These are phyloP conservation scores for Asterophora parasitica DNA, from an alignment of 768 basidiomycete species.

Conservation along the genomic window DNA sequence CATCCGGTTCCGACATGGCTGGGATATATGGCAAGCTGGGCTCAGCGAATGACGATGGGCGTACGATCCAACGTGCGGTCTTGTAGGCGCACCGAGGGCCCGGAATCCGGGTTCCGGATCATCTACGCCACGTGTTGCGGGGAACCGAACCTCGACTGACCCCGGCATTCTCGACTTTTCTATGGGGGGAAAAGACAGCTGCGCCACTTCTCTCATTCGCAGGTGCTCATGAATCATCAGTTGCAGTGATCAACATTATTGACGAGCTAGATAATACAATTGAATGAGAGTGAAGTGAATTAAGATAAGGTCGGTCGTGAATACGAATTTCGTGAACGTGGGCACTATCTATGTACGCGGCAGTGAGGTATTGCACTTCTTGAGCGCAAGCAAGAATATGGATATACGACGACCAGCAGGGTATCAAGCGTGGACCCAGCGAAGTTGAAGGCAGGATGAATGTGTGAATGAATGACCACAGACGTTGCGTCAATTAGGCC, in stretches of 20 bases:
- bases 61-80: conserved; percentile 16
- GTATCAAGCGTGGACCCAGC: conserved; percentile 13
- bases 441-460: conserved; percentile 4
- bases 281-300: conserved; percentile 17
- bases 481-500: conserved; percentile 11
- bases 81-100: too few relatives aligned
- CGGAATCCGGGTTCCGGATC: conserved; percentile 1
- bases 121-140: conserved; percentile 3
- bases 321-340: conserved; percentile 21
- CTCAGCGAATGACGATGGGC: conserved; percentile 12
- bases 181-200: too few relatives aligned
- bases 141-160: too few relatives aligned
- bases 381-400: conserved; percentile 12
- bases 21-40: conserved; percentile 3
- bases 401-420: conserved; percentile 19
- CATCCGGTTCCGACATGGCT: conserved; percentile 22
- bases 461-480: conserved; percentile 13
- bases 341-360: conserved; percentile 14
- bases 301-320: conserved; percentile 21
- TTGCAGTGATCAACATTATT: conserved; percentile 21
- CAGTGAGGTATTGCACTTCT: conserved; percentile 7
- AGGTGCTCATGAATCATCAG: conserved; percentile 1
- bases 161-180: too few relatives aligned
- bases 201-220: neutral
- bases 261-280: conserved; percentile 30